phyloP scores from a whole-genome alignment of 2,329 filamentous ascomycete species.

The Calonectria henricotiae region DNA sequence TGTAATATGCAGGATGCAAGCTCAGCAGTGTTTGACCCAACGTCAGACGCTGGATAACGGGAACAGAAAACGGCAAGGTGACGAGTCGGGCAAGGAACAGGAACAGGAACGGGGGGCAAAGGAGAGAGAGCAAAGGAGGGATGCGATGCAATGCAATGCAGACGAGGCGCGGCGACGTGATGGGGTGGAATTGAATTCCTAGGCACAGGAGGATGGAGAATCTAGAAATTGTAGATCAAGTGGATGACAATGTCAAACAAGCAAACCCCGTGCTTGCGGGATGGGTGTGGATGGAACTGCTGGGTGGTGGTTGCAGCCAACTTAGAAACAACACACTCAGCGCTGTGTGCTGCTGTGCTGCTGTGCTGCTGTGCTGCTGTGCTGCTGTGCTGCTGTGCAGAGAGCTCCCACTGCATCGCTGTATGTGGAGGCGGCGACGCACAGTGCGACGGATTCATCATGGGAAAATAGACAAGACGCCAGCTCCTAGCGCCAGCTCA shows the following conservation, averaged over 20 bases:
- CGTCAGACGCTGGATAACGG: slow-evolving; percentile 19
- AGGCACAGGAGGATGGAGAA: slow-evolving; percentile 32
- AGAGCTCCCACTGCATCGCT: slow-evolving; percentile 3
- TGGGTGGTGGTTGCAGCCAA: slow-evolving; percentile 21
- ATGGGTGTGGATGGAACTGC: slow-evolving; percentile 2
- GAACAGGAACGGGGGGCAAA: not conserved
- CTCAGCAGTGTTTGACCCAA: slow-evolving; percentile 35
- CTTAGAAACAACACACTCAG: slow-evolving; percentile 10
- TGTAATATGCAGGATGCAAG: slow-evolving; percentile 37
- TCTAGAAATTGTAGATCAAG: slow-evolving; percentile 18
- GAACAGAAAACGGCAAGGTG: slow-evolving; percentile 2
- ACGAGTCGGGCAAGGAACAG: slow-evolving; percentile 35
- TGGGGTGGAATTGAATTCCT: slow-evolving; percentile 24
- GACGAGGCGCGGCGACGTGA: slow-evolving; percentile 5
- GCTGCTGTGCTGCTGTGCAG: not conserved
- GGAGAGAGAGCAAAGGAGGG: not conserved
- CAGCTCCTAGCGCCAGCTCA: slow-evolving; percentile 25
- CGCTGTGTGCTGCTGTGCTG: not conserved
- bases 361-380: not conserved
- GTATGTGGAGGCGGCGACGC: slow-evolving; percentile 51
- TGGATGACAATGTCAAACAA: slow-evolving; percentile 19
- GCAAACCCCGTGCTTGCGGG: slow-evolving; percentile 12
- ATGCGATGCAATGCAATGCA: slow-evolving; percentile 2
- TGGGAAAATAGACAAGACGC: not conserved
- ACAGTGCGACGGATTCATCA: slow-evolving; percentile 47